Percentiles rank a stretch among this genome's conserved stretches.
Conservation (phyloP, 805 yeast genomes). For the Hanseniaspora hatyaiensis region DNA sequence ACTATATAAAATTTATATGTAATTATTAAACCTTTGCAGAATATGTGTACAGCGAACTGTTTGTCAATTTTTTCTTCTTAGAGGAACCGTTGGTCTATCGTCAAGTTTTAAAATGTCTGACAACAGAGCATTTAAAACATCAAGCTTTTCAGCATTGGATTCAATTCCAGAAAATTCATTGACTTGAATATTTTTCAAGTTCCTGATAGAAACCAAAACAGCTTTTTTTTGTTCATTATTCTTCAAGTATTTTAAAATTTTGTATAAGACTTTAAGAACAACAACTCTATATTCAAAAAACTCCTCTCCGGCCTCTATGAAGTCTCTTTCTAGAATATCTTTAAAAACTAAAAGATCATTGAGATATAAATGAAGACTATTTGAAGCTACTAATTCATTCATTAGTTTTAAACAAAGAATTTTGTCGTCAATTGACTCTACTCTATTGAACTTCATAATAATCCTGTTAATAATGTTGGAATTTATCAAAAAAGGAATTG, state of each 20-base stretch:
- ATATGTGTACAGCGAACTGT: no score
- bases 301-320: not conserved
- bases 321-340: constrained; percentile 10
- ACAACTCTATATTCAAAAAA: not conserved
- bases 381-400: constrained; percentile 1
- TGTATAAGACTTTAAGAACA: constrained; percentile 6
- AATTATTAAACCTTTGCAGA: no score
- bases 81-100: constrained; percentile 11
- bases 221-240: not conserved
- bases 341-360: constrained; percentile 11
- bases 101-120: constrained; percentile 5
- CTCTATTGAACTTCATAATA: constrained; percentile 14
- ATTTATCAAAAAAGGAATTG: constrained; percentile 12
- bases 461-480: constrained; percentile 12
- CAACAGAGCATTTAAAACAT: not conserved
- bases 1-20: not conserved
- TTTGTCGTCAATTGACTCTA: constrained; percentile 2
- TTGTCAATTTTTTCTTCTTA: constrained; percentile 10
- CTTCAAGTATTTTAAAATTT: constrained; percentile 2
- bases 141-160: not conserved
- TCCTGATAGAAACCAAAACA: not conserved
- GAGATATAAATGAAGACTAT: constrained; percentile 11
- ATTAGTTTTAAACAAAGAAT: constrained; percentile 11
- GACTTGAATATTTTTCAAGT: not conserved
- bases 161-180: not conserved